These are phyloP conservation scores for Kwoniella pini DNA, from an alignment of 768 basidiomycete genomes.

Conservation along the genomic window DNA sequence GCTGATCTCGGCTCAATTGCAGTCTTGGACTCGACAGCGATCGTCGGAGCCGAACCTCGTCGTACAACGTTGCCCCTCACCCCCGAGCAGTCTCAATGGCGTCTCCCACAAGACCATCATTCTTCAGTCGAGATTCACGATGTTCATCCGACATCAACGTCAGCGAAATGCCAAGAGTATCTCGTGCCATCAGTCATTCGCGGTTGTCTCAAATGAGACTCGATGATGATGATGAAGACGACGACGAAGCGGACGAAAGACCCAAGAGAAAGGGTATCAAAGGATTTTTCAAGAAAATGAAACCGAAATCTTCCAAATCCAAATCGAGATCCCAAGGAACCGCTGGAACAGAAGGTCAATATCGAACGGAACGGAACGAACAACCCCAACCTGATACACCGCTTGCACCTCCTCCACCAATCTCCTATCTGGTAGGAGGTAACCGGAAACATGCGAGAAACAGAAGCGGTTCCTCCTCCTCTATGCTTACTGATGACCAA, in stretches of 20 bases:
- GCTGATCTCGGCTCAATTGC: neutral
- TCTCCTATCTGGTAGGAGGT: constrained; percentile 74
- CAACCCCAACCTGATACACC: constrained; percentile 57
- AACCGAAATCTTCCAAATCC: constrained; percentile 32
- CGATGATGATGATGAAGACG: constrained; percentile 22
- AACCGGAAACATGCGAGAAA: constrained; percentile 36
- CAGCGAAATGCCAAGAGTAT: constrained; percentile 10
- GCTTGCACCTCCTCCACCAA: constrained; percentile 82
- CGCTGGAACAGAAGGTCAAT: constrained; percentile 6
- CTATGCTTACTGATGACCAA: constrained; percentile 34
- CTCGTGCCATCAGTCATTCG: constrained; percentile 25
- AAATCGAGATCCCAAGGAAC: constrained; percentile 4
- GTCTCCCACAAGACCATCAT: constrained; percentile 48
- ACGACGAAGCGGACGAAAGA: constrained; percentile 22
- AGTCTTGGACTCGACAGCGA: constrained; percentile 55
- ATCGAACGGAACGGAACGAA: constrained; percentile 19
- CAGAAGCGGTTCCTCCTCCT: constrained; percentile 35
- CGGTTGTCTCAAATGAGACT: constrained; percentile 35
- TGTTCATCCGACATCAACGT: constrained; percentile 28
- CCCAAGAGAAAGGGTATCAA: constrained; percentile 55
- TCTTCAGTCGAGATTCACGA: constrained; percentile 45
- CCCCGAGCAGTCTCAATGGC: constrained; percentile 52
- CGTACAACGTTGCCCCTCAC: constrained; percentile 33
- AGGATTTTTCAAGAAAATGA: constrained; percentile 53
- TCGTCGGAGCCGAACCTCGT: constrained; percentile 33